Percentiles rank a stretch among this genome's conserved stretches.
Evolutionary conservation across 2,329 filamentous ascomycete genomes (phyloP).

Genomic region (Pseudophaeomoniella oleicola): DNA sequence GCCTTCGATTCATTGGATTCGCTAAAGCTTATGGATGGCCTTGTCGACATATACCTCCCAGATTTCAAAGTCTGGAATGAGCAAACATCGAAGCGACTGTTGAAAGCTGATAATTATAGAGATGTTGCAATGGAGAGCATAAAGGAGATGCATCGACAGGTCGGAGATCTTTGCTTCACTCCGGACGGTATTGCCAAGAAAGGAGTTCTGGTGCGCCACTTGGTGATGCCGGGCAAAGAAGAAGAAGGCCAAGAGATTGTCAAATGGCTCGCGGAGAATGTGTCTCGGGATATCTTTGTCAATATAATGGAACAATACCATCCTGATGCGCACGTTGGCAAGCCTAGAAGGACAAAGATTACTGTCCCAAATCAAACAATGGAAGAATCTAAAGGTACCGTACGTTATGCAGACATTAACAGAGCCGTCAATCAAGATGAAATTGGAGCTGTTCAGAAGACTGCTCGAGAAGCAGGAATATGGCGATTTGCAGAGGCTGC

Average conservation of each 20-base stretch:
- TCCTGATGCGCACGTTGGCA: slow-evolving; percentile 68
- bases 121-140: slow-evolving; percentile 61
- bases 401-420: slow-evolving; percentile 66
- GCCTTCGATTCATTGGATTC: slow-evolving; percentile 65
- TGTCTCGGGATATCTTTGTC: slow-evolving; percentile 63
- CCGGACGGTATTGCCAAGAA: slow-evolving; percentile 66
- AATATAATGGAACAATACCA: slow-evolving; percentile 86
- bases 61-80: slow-evolving; percentile 74
- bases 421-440: slow-evolving; percentile 52
- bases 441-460: slow-evolving; percentile 48
- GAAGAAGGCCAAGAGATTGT: slow-evolving; percentile 62
- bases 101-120: slow-evolving; percentile 68
- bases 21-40: slow-evolving; percentile 56
- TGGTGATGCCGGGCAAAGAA: slow-evolving; percentile 73
- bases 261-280: slow-evolving; percentile 56
- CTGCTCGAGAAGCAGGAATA: slow-evolving; percentile 55
- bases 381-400: slow-evolving; percentile 20
- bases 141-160: slow-evolving; percentile 65
- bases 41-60: slow-evolving; percentile 76
- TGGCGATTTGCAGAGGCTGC: slow-evolving; percentile 64
- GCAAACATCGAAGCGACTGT: slow-evolving; percentile 50
- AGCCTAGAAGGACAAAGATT: slow-evolving; percentile 32
- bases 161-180: slow-evolving; percentile 72
- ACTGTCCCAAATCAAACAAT: slow-evolving; percentile 13
- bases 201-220: slow-evolving; percentile 60